Conservation (phyloP, 78 protist genomes). For the Ministeria vibrans region DNA sequence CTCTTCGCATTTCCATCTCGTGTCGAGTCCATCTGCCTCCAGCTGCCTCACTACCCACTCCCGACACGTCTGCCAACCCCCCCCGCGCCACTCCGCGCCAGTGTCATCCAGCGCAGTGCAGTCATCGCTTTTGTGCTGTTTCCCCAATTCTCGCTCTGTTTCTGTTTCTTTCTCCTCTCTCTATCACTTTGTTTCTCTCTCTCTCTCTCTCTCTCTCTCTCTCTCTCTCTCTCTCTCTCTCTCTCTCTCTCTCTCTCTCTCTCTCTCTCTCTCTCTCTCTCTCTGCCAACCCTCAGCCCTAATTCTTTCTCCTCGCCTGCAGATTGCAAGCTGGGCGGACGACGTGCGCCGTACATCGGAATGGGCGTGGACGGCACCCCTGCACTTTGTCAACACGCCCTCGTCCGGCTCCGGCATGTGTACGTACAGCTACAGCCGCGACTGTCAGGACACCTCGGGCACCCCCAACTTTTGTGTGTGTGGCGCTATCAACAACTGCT, state of each 20-base stretch:
- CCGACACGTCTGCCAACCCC: no score
- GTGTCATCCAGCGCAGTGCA: no score
- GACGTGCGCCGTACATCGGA: neutral
- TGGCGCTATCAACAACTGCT: neutral
- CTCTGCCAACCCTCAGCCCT: neutral
- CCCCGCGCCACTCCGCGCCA: no score
- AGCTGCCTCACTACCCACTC: no score
- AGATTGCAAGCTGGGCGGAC: slow-evolving; percentile 3
- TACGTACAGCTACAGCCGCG: neutral
- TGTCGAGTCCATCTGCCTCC: no score
- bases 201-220: slow-evolving; percentile 5
- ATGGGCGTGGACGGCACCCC: neutral
- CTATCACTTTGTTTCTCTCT: no score
- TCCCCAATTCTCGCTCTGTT: no score
- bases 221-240: neutral
- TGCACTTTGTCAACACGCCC: slow-evolving; percentile 9
- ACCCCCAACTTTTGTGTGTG: neutral
- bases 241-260: neutral
- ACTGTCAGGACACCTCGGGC: neutral
- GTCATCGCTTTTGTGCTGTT: no score
- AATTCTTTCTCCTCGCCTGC: no score
- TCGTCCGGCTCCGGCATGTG: neutral
- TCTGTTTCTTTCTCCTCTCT: no score
- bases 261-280: neutral
- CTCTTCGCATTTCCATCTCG: no score